Evolutionary conservation across 2,329 filamentous ascomycete genomes (phyloP).

Genomic region (Beauveria varroae): DNA sequence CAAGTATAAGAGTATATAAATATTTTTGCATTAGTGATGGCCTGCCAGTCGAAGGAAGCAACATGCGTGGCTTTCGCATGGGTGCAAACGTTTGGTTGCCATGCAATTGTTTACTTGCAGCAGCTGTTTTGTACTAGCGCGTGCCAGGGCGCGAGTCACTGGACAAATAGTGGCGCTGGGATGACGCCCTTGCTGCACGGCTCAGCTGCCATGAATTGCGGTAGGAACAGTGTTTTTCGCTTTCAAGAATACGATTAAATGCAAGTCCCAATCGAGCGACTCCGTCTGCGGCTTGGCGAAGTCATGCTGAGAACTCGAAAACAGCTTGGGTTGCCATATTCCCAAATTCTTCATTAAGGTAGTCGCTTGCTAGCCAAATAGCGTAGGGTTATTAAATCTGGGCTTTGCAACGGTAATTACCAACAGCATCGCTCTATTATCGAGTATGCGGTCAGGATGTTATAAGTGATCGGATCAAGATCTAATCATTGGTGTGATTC

Average conservation of each 20-base stretch:
- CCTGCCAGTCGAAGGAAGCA: background rate
- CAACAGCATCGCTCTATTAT: no score
- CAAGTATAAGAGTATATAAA: background rate
- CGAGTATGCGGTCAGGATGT: no score
- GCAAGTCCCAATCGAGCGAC: background rate
- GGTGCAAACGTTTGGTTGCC: background rate
- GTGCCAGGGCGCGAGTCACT: constrained; percentile 1
- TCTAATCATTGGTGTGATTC: no score
- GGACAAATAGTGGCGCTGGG: background rate
- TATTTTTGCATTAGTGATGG: background rate
- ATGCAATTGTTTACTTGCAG: constrained; percentile 8
- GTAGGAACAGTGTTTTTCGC: background rate
- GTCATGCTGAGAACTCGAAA: no score
- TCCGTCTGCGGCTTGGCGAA: no score
- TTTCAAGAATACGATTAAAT: background rate
- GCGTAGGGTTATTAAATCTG: no score
- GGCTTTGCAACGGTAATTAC: no score
- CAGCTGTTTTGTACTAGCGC: background rate
- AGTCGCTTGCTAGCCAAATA: no score
- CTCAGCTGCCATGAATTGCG: no score
- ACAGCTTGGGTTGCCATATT: no score
- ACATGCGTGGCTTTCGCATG: background rate
- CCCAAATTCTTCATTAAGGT: no score
- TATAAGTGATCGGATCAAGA: no score
- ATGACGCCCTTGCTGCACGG: background rate